Base-by-base conservation (phyloP, 1,139 yeast species). In the Debaryomyces fabryi region DNA sequence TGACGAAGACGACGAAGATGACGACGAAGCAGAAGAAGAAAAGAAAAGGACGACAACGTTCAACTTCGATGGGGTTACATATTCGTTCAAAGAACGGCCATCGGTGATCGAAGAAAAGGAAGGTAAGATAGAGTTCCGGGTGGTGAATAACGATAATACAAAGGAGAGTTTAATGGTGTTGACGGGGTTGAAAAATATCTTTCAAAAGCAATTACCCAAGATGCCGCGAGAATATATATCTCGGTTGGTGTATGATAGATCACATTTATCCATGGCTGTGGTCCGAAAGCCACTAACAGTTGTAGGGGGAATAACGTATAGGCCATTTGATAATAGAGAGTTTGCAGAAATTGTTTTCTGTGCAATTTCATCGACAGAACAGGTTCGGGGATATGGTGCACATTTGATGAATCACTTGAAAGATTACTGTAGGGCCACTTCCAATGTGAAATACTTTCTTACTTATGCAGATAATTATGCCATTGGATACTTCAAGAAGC, bases 391-490 rank as follows among this genome's bases (percentile, higher is more conserved):
- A 34, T 95, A 93, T 63, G 99, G 99, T 67, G 99, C 99, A 0
- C 99, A 95, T 68, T 69, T 93, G 62, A 93, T 93, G 99, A 93
- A 95, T 68, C 99, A 93, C 70, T 73, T 93, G 56, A 93, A 93
- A 64, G 99, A 93, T 67, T 93, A 93, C 64, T 98, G 93, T 39
- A 78, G 92, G 57, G 88, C 93, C 21, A 91, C 97, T 0, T 83
- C 96, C 3, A 89, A 88, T 13, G 85, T 95, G 47, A 85, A 83
- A 69, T 87, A 93, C 65, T 95, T 95, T 63, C 69, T 93, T 54
- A 95, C 99, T 0, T 93, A 93, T 69, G 99, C 99, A 3, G 99
- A 93, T 73, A 93, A 93, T 68, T 93, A 93, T 68, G 99, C 99
- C 47, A 93, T 93, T 68, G 99, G 99, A 1, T 93, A 93, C 67